Base-by-base conservation (phyloP, 768 basidiomycete genomes). In the Termitomyces sp. region DNA sequence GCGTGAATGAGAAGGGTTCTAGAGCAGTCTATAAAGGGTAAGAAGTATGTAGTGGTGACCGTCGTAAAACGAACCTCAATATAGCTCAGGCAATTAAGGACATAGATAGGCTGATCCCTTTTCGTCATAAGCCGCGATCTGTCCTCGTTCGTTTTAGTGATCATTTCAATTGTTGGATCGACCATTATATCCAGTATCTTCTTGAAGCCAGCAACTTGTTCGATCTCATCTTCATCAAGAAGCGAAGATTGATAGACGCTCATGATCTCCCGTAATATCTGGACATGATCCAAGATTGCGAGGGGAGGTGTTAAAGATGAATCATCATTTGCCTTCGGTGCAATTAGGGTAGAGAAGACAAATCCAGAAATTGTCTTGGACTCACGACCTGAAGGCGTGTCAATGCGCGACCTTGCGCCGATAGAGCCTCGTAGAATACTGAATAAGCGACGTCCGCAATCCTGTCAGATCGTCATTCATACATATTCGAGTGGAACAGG, bases 221-320 rank as follows among this genome's bases (percentile, higher is more conserved):
- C 74, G 15, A 65, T 71, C 42, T 74, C 69, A 42, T 80, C 74
- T 59, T 84, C 83, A 10, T 85, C 88, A 10, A 94, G 75, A 31
- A 95, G 79, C 0, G 94, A 94, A 0, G 90, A 88, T 34, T 91
- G 85, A 69, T 96, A 95, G 5, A 97, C 94, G 0, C 78, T 72
- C 84, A 95, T 89, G 61, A 97, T 85, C 69, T 98, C 94, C 13
- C 90, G 86, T 9, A 98, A 77, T 56, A 92, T 85, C 60, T 92
- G 89, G 0, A 83, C 79, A 44, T 94, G 86, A 62, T 97, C 93
- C 34, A 94, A 81, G 20, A 98, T 83, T 0, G 81, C 75, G 6
- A 88, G 75, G 0, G 95, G 93, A 1, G 95, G 89, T 2, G 82
- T 78, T 6, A 89, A 73, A 0, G 87, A 82, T 0, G 82, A 74